Conservation (phyloP, 2,329 filamentous ascomycete species). For the Ceratocystiopsis minuta region DNA sequence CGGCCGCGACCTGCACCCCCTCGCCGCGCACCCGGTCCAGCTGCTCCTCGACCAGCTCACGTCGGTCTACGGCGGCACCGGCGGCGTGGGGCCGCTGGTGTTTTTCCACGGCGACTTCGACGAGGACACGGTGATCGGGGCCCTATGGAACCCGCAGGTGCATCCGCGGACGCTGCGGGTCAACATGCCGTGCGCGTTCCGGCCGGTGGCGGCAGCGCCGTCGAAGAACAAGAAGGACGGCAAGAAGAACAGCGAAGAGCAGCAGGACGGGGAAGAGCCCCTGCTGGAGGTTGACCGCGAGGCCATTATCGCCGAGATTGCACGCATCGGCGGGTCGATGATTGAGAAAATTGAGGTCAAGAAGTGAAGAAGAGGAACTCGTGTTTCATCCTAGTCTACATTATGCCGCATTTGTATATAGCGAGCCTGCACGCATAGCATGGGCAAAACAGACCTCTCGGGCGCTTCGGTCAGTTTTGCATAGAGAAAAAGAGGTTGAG, state of each 20-base stretch:
- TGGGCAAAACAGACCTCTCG: no score
- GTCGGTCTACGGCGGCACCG: conserved; percentile 34
- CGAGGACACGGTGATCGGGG: conserved; percentile 31
- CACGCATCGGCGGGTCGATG: conserved; percentile 46
- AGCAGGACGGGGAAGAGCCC: conserved; percentile 14
- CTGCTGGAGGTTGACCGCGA: conserved; percentile 46
- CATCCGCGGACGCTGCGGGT: conserved; percentile 47
- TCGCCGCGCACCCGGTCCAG: conserved; percentile 41
- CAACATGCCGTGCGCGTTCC: conserved; percentile 49
- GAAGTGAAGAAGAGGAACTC: not conserved
- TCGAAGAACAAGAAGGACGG: not conserved
- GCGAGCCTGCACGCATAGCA: no score
- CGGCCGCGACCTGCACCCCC: conserved; percentile 23
- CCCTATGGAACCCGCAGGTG: conserved; percentile 39
- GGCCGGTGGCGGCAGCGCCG: conserved; percentile 23
- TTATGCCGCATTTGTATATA: no score
- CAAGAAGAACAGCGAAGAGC: conserved; percentile 1
- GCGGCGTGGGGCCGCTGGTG: conserved; percentile 37
- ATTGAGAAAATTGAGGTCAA: conserved; percentile 44
- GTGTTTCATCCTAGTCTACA: no score
- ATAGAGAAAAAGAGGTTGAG: no score
- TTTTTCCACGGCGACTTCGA: conserved; percentile 54
- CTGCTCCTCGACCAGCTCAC: conserved; percentile 52
- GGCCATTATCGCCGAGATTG: conserved; percentile 56
- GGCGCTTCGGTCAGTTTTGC: no score